A percentile compares a stretch with the other conserved stretches of the same genome.
These are phyloP conservation scores for Cadophora sp. DNA, from an alignment of 2,329 filamentous ascomycete species.

Conservation along the genomic window DNA sequence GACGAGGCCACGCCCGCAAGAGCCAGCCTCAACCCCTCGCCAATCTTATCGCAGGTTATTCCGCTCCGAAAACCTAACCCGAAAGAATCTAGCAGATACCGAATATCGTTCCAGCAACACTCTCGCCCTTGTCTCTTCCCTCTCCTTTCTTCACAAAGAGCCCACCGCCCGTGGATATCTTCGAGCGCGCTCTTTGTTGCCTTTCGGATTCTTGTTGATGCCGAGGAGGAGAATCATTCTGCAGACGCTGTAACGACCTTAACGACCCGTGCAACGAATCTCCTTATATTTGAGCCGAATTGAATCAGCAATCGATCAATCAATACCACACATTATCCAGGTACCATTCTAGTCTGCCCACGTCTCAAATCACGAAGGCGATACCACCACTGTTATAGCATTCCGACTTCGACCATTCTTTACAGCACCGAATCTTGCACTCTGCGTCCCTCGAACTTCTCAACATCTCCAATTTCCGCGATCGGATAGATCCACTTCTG, in stretches of 20 bases:
- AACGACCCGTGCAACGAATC: constrained; percentile 44
- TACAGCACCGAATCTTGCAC: constrained; percentile 1
- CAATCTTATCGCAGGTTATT: constrained; percentile 17
- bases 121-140: neutral
- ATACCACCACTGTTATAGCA: neutral
- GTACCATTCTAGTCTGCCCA: neutral
- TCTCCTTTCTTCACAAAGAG: constrained; percentile 26
- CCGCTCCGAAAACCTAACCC: constrained; percentile 3
- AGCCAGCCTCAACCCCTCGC: constrained; percentile 1
- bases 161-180: constrained; percentile 35
- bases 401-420: constrained; percentile 9
- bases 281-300: constrained; percentile 38
- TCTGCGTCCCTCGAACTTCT: constrained; percentile 5
- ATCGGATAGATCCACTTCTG: constrained; percentile 14
- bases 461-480: constrained; percentile 1
- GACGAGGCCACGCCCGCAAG: neutral
- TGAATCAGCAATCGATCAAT: neutral
- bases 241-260: constrained; percentile 38
- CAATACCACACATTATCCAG: constrained; percentile 2
- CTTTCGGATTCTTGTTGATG: constrained; percentile 17
- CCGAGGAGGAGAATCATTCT: constrained; percentile 23
- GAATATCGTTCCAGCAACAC: neutral
- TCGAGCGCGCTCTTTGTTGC: constrained; percentile 31
- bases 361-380: neutral
- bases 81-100: neutral